phyloP scores from a whole-genome alignment of 257 asterid species.

The Solanum phureja region DNA sequence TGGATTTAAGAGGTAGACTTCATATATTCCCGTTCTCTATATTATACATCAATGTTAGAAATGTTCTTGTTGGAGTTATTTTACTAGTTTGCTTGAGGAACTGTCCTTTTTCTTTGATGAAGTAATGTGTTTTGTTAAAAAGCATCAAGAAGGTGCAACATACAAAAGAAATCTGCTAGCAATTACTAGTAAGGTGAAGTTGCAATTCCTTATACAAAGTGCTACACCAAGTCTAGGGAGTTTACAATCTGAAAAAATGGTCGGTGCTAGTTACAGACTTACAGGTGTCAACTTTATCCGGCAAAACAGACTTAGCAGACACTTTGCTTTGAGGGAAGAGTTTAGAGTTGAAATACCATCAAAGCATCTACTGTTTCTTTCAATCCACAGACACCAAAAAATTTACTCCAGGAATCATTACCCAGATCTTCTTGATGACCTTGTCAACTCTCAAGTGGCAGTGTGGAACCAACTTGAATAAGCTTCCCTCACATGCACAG shows the following conservation, averaged over 20 bases:
- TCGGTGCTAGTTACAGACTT: background rate
- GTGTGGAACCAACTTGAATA: background rate
- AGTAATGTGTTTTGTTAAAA: background rate
- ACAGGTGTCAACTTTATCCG: background rate
- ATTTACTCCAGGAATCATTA: background rate
- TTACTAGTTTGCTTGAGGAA: background rate
- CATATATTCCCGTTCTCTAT: no score
- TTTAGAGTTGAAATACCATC: background rate
- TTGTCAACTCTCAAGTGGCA: background rate
- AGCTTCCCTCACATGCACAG: background rate
- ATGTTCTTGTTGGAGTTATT: background rate
- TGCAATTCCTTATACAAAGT: background rate
- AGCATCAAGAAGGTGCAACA: background rate
- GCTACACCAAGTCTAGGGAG: background rate
- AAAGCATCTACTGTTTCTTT: background rate
- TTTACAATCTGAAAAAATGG: background rate
- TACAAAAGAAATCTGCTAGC: background rate
- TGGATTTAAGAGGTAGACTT: no score
- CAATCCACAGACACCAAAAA: background rate
- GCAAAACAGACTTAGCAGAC: background rate
- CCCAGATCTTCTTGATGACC: background rate
- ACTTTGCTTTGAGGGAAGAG: background rate
- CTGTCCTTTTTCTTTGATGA: background rate
- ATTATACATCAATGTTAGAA: background rate
- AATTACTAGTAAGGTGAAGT: background rate